These are phyloP conservation scores for Xylaria castorea DNA, from an alignment of 495 filamentous ascomycete genomes.

Conservation along the genomic window DNA sequence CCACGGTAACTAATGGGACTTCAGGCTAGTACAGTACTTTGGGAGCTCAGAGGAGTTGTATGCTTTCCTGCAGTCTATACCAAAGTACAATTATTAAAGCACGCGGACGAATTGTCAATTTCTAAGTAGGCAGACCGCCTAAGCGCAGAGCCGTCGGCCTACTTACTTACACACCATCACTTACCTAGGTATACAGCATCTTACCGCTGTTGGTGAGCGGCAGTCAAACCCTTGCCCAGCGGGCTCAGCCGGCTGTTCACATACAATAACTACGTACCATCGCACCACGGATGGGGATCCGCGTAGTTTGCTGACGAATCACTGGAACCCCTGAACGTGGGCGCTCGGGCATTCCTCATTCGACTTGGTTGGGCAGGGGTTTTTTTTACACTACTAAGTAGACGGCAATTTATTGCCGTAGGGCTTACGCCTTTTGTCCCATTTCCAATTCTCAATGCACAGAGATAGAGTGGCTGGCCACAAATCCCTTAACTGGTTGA, in stretches of 20 bases:
- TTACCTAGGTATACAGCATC: conserved; percentile 3
- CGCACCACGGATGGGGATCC: conserved; percentile 16
- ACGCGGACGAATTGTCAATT: background rate
- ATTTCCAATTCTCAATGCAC: background rate
- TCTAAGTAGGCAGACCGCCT: background rate
- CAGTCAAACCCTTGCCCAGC: background rate
- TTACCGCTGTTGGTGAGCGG: conserved; percentile 11
- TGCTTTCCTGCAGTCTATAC: background rate
- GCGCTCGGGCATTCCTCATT: conserved; percentile 13
- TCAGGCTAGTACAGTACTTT: background rate
- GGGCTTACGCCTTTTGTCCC: background rate
- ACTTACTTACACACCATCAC: background rate
- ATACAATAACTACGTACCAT: background rate
- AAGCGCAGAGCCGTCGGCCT: conserved; percentile 1
- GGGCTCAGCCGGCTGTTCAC: conserved; percentile 3
- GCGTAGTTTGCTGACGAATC: conserved; percentile 14
- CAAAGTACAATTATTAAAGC: background rate
- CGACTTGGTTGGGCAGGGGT: conserved; percentile 7
- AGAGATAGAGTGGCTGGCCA: background rate
- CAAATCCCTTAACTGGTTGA: background rate
- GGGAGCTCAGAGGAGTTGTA: background rate
- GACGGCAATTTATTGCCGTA: background rate
- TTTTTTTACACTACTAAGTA: too few species aligned
- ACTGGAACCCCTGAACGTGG: background rate
- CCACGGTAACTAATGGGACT: background rate